A percentile compares a stretch with the other conserved stretches of the same genome.
phyloP scores from a whole-genome alignment of 2,329 filamentous ascomycete species.

The Arthrobotrys pseudoclavata region DNA sequence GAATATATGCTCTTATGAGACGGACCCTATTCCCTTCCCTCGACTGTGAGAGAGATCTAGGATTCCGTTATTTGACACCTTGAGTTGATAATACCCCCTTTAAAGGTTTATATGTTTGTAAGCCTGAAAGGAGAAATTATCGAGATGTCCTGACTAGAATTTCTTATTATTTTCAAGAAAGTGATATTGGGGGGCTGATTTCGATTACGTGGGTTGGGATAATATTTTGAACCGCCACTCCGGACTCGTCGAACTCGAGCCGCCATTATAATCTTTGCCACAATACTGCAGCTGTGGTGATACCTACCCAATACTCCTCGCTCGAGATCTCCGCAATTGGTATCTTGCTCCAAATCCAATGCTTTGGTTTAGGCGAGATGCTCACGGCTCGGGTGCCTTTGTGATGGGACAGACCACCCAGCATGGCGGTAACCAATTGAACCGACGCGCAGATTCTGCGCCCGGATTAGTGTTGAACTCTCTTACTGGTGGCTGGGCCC shows the following conservation, averaged over 20 bases:
- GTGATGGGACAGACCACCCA: slow-evolving; percentile 50
- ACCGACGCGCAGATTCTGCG: slow-evolving; percentile 30
- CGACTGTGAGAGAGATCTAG: slow-evolving; percentile 1
- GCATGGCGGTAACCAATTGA: slow-evolving; percentile 58
- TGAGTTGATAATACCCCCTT: slow-evolving; percentile 12
- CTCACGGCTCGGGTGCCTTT: slow-evolving; percentile 57
- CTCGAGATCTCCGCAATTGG: slow-evolving; percentile 49
- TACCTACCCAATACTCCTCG: neutral
- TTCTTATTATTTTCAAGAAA: neutral
- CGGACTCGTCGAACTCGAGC: slow-evolving; percentile 1
- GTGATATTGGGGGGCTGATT: neutral
- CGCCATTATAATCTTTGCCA: slow-evolving; percentile 23
- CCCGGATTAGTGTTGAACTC: slow-evolving; percentile 26
- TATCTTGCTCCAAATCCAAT: slow-evolving; percentile 49
- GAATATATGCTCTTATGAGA: slow-evolving; percentile 19
- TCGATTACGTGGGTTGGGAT: neutral
- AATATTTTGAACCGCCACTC: slow-evolving; percentile 6
- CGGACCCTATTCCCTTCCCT: slow-evolving; percentile 11
- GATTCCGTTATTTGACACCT: slow-evolving; percentile 1
- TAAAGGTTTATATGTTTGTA: slow-evolving; percentile 3
- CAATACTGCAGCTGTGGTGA: slow-evolving; percentile 5
- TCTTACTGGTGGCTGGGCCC: slow-evolving; percentile 16
- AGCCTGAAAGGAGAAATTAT: neutral
- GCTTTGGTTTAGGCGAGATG: slow-evolving; percentile 57
- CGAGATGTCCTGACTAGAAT: neutral